These are phyloP conservation scores for Garcia nutans DNA, from an alignment of 345 rosid genomes.

Conservation along the genomic window DNA sequence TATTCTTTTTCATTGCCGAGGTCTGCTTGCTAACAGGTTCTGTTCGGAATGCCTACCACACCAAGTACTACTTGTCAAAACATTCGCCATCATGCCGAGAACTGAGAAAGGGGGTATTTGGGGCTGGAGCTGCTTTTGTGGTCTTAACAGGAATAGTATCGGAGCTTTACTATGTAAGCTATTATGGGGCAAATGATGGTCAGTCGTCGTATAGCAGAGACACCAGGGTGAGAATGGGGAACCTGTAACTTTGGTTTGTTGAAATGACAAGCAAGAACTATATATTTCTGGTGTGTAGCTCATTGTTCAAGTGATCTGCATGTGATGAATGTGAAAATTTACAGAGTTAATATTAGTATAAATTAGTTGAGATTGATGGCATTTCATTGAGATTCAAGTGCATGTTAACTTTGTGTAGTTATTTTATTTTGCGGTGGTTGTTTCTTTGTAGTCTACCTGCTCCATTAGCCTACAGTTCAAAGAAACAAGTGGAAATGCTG, in stretches of 20 bases:
- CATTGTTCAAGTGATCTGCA: conserved; percentile 12
- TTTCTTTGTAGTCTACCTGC: no score
- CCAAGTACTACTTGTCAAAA: conserved; percentile 49
- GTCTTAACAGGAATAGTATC: conserved; percentile 73
- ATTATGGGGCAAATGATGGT: conserved; percentile 53
- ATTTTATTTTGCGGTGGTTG: neutral
- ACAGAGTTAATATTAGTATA: neutral
- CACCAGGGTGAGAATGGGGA: conserved; percentile 74
- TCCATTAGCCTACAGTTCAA: neutral
- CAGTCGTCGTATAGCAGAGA: conserved; percentile 41
- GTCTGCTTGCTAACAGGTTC: conserved; percentile 85
- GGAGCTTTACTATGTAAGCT: conserved; percentile 67
- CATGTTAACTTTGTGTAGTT: no score
- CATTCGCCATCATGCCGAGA: conserved; percentile 45
- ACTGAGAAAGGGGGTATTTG: conserved; percentile 79
- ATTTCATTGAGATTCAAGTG: neutral
- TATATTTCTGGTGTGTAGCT: conserved; percentile 6
- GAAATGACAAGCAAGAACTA: neutral
- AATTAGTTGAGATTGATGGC: neutral
- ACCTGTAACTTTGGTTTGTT: conserved; percentile 34
- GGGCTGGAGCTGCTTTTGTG: conserved; percentile 87
- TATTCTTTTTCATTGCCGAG: conserved; percentile 81
- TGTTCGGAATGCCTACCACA: conserved; percentile 78
- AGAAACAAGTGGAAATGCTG: neutral
- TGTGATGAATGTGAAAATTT: conserved; percentile 4